Evolutionary conservation across 2,329 filamentous ascomycete genomes (phyloP), one percentile per base, ranked within the genome.

Genomic region (Claviceps sp.): DNA sequence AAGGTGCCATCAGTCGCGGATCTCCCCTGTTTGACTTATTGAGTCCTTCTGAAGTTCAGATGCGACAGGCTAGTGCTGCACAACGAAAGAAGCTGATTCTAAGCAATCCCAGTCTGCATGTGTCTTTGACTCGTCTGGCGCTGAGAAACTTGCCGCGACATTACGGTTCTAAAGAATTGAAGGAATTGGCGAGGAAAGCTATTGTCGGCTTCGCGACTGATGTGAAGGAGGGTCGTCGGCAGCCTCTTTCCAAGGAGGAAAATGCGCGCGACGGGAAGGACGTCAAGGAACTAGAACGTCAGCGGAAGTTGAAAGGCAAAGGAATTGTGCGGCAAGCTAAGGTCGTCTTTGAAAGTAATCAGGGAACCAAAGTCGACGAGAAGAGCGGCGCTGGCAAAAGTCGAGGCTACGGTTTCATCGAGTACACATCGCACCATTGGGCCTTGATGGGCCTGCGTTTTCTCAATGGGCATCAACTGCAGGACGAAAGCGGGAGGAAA

Each of bases 321-420:
- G 79, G 79, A 54, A 89, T 98, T 48, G 89, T 98, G 44, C 85
- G 82, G 61, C 93, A 98, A 70, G 86, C 91, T 52, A 98, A 96
- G 74, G 80, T 98, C 51, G 87, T 97, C 40, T 97, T 93, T 62
- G 93, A 98, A 71, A 87, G 85, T 52, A 79, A 79, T 38, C 82
- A 93, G 59, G 93, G 93, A 46, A 81, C 81, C 62, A 97, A 96
- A 71, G 81, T 95, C 14, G 70, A 77, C 8, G 89, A 95, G 69
- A 76, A 79, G 44, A 81, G 75, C 49, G 89, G 87, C 7, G 89
- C 82, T 6, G 90, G 90, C 47, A 80, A 87, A 64, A 93, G 87
- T 65, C 81, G 91, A 65, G 93, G 93, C 5, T 98, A 98, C 65
- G 93, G 94, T 13, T 98, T 98, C 72, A 86, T 98, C 59, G 93